phyloP scores from a whole-genome alignment of 2,329 filamentous ascomycete genomes.

The Colletotrichum chlorophyti region DNA sequence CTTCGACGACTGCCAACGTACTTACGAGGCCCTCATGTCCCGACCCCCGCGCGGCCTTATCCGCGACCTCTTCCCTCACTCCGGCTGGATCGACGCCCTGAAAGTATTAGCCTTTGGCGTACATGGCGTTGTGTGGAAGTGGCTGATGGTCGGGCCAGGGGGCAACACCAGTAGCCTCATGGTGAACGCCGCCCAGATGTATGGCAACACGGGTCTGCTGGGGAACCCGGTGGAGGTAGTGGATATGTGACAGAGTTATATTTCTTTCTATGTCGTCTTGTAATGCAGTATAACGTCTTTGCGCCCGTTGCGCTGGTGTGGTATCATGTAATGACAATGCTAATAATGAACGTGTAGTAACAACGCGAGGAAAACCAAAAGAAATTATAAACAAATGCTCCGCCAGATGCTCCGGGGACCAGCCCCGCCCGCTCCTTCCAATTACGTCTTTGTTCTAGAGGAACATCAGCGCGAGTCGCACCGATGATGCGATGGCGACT shows the following conservation, averaged over 20 bases:
- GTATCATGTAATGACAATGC: conserved; percentile 27
- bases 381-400: conserved; percentile 9
- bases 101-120: conserved; percentile 53
- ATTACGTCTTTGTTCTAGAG: background rate
- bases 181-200: conserved; percentile 65
- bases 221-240: conserved; percentile 47
- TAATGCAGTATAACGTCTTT: conserved; percentile 5
- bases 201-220: conserved; percentile 57
- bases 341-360: conserved; percentile 27
- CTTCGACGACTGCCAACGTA: conserved; percentile 76
- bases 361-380: background rate
- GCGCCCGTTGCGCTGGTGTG: conserved; percentile 30
- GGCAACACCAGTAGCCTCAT: conserved; percentile 57
- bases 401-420: conserved; percentile 22
- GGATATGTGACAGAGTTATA: conserved; percentile 35
- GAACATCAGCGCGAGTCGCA: conserved; percentile 19
- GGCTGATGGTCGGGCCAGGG: conserved; percentile 60
- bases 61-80: conserved; percentile 53
- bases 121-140: conserved; percentile 60
- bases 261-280: background rate
- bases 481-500: conserved; percentile 1
- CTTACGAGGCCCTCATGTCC: conserved; percentile 71
- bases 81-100: conserved; percentile 53
- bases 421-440: background rate
- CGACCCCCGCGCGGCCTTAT: conserved; percentile 49